A percentile compares a stretch with the other conserved stretches of the same genome.
phyloP scores from a whole-genome alignment of 192 early-diverging fungal species.

The Gigaspora rosea region DNA sequence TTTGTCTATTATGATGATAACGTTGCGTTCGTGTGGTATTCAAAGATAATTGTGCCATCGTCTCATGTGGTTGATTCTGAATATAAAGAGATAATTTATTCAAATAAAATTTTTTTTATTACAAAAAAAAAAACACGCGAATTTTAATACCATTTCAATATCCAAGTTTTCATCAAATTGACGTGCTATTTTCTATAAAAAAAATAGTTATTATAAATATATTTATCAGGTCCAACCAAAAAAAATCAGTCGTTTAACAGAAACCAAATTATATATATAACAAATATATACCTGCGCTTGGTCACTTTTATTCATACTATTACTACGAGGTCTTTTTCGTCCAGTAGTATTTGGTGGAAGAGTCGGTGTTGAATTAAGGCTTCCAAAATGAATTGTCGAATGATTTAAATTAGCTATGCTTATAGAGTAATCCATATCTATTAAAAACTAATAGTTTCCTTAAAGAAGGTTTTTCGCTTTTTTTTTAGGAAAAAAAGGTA shows the following conservation, averaged over 20 bases:
- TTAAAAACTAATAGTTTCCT: neutral
- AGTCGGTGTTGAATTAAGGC: neutral
- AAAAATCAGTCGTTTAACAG: neutral
- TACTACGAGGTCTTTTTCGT: conserved; percentile 19
- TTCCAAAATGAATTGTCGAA: neutral
- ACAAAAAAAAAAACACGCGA: neutral
- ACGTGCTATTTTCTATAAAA: conserved; percentile 17
- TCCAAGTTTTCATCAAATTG: neutral
- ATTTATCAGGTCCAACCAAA: neutral
- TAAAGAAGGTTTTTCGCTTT: too few species aligned
- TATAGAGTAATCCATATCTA: conserved; percentile 3
- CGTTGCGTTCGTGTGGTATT: neutral
- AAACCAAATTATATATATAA: neutral
- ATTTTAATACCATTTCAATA: neutral
- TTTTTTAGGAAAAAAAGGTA: too few species aligned
- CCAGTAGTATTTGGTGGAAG: neutral
- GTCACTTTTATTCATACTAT: conserved; percentile 4
- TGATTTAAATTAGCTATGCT: neutral
- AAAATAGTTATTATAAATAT: neutral
- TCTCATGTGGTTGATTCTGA: conserved; percentile 5
- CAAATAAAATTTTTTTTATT: neutral
- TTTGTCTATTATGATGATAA: neutral
- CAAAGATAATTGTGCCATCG: neutral
- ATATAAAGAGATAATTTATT: neutral
- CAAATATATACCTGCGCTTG: conserved; percentile 1